These are phyloP conservation scores for Dunaliella sp. DNA, from an alignment of 139 green algal species.

Conservation along the genomic window DNA sequence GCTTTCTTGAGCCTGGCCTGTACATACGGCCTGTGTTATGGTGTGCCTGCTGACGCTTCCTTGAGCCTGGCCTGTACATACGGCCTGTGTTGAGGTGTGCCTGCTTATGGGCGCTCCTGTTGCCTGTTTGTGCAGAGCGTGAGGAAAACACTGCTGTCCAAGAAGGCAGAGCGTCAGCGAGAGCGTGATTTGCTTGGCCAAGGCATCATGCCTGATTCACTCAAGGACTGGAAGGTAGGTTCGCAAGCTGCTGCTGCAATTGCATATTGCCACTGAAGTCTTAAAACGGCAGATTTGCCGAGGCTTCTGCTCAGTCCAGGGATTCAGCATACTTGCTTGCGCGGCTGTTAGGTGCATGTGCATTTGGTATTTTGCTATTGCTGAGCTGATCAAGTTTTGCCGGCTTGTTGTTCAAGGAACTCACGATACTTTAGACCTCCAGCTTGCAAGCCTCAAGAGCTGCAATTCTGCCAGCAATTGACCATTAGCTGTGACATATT, in stretches of 20 bases:
- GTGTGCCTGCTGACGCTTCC: not conserved
- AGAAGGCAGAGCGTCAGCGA: constrained; percentile 31
- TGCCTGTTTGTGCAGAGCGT: not conserved
- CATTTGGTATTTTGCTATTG: not conserved
- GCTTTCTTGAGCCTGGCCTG: not conserved
- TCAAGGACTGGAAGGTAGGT: constrained; percentile 45
- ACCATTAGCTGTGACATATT: too few species aligned
- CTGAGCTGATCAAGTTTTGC: not conserved
- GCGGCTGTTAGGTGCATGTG: not conserved
- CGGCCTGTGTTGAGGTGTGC: not conserved
- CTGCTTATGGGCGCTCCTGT: not conserved
- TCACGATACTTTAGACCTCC: too few species aligned
- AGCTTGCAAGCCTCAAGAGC: too few species aligned
- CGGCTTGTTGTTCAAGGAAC: not conserved
- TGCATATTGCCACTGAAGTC: not conserved
- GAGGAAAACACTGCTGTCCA: constrained; percentile 27
- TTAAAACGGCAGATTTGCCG: not conserved
- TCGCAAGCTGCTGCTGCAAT: not conserved
- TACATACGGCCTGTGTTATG: not conserved
- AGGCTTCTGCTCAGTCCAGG: not conserved
- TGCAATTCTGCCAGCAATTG: too few species aligned
- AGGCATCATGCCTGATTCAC: constrained; percentile 46
- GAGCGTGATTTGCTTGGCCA: constrained; percentile 40
- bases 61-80: not conserved
- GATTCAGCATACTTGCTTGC: too few species aligned